These are phyloP conservation scores for Aphanomyces euteiches DNA, from an alignment of 352 stramenopile genomes.

Conservation along the genomic window DNA sequence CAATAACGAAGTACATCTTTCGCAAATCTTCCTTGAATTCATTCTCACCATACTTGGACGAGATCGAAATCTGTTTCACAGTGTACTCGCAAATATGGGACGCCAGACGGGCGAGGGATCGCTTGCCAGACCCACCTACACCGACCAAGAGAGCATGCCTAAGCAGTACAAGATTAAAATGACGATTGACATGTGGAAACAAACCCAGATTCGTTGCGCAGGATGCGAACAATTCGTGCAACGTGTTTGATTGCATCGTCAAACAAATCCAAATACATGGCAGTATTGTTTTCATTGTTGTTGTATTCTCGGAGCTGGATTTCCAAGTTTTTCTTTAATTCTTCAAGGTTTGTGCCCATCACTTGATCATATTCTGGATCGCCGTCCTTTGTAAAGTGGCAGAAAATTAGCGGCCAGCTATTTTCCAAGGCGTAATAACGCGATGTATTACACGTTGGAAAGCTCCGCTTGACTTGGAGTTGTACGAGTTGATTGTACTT, in stretches of 20 bases:
- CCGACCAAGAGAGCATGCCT: conserved; percentile 92
- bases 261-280: conserved; percentile 96
- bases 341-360: conserved; percentile 80
- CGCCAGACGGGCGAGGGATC: conserved; percentile 89
- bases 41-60: conserved; percentile 91
- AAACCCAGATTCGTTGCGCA: conserved; percentile 76
- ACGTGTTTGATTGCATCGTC: conserved; percentile 96
- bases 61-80: conserved; percentile 93
- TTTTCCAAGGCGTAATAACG: conserved; percentile 93
- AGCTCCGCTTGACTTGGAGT: conserved; percentile 91
- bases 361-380: conserved; percentile 93
- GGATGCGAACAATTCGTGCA: conserved; percentile 91
- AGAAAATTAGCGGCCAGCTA: conserved; percentile 94
- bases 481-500: conserved; percentile 94
- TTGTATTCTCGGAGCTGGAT: conserved; percentile 92
- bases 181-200: not conserved
- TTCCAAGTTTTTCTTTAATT: conserved; percentile 87
- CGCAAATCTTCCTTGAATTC: conserved; percentile 97
- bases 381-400: conserved; percentile 93
- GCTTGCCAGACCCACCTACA: conserved; percentile 92
- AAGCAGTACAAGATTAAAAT: conserved; percentile 17
- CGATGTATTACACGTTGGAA: conserved; percentile 87
- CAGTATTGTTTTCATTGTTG: conserved; percentile 93
- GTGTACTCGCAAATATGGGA: conserved; percentile 92
- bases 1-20: conserved; percentile 91